Evolutionary conservation across 805 yeast genomes (phyloP), one percentile per base, ranked within the genome.

Genomic region (Lipomyces spencermartinsiae): DNA sequence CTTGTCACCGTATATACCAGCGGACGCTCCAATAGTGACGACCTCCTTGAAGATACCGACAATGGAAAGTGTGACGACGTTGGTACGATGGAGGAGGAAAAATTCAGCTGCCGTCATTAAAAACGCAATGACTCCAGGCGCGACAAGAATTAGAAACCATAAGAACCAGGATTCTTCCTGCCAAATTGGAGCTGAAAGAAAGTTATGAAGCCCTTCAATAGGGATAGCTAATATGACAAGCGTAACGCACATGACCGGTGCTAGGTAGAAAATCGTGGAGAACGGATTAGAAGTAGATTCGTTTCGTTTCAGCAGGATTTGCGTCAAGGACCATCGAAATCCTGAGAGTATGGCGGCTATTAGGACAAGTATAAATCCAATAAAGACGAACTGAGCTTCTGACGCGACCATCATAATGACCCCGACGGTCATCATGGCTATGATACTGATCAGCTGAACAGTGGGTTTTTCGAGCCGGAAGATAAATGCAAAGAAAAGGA

Each of bases 41-140:
- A 95, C 82, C 77, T 95, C 99, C 76, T 95, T 95, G 77, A 94
- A 91, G 19, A 95, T 91, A 0, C 99, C 99, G 0, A 96, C 97
- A 56, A 95, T 86, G 5, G 96, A 89, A 37, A 95, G 80, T 0
- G 99, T 93, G 58, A 93, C 83, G 14, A 95, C 92, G 65, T 92
- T 90, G 0, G 97, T 91, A 56, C 89, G 86, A 64, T 90, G 89
- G 62, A 95, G 83, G 7, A 95, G 86, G 65, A 91, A 87, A 1
- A 68, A 70, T 43, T 68, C 73, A 12, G 74, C 69, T n/a, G 92
- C 79, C 0, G 97, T 94, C 94, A 95, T 90, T 76, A 90, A 84
- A 75, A 93, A 93, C 1, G 97, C 98, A 53, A 91, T 79, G 1
- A 91, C 69, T 0, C 98, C 98, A 0, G 99, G 99, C 22, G 92